These are phyloP conservation scores for Phytophthora tubulina DNA, from an alignment of 352 stramenopile genomes.

Conservation along the genomic window DNA sequence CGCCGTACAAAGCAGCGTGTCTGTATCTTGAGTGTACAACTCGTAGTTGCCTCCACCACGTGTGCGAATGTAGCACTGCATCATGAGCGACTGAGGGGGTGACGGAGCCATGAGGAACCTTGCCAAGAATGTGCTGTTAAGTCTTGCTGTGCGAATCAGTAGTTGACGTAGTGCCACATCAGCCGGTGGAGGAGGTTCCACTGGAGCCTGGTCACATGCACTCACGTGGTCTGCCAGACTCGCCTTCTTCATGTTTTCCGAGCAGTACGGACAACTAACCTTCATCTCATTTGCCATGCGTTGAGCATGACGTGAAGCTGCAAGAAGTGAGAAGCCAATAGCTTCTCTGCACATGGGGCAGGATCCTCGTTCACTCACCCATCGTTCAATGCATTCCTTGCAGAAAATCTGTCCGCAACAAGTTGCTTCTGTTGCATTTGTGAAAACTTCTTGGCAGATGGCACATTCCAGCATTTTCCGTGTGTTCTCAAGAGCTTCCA, in stretches of 20 bases:
- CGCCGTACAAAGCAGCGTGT: constrained; percentile 80
- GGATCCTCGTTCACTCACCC: constrained; percentile 82
- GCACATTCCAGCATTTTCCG: constrained; percentile 89
- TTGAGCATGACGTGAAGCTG: constrained; percentile 74
- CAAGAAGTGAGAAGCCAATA: constrained; percentile 76
- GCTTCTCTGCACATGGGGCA: constrained; percentile 86
- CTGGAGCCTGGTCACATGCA: constrained; percentile 69
- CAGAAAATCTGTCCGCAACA: constrained; percentile 90
- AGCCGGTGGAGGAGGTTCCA: constrained; percentile 77
- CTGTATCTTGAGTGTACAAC: constrained; percentile 84
- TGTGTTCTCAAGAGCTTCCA: constrained; percentile 83
- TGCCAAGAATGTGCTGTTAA: constrained; percentile 62
- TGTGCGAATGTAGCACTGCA: constrained; percentile 90
- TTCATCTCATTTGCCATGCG: constrained; percentile 91
- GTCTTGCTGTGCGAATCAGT: constrained; percentile 63
- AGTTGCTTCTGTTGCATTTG: constrained; percentile 72
- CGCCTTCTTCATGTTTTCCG: constrained; percentile 79
- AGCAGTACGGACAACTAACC: constrained; percentile 73
- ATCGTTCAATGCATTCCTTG: constrained; percentile 83
- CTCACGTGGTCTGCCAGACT: constrained; percentile 69
- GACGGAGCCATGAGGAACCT: constrained; percentile 71
- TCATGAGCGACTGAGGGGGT: constrained; percentile 74
- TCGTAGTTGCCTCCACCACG: constrained; percentile 86
- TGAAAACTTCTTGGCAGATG: constrained; percentile 89
- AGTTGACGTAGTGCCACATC: constrained; percentile 76